phyloP scores from a whole-genome alignment of 164 flowering plant genomes.

The Umbellularia californica region DNA sequence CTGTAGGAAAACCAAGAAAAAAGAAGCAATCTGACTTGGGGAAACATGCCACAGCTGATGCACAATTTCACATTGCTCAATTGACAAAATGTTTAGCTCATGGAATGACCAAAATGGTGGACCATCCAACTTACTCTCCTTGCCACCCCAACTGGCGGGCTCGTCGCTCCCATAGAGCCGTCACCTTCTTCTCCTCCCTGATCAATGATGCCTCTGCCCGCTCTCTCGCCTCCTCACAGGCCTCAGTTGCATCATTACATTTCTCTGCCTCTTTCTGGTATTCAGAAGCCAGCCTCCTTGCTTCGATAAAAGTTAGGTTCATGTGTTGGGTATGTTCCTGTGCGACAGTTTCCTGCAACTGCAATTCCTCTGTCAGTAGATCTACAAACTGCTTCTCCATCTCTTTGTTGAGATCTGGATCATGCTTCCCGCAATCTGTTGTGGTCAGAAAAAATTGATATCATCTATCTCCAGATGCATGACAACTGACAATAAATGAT shows the following conservation, averaged over 20 bases:
- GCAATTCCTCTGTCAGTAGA: slow-evolving; percentile 75
- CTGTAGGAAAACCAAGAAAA: not conserved
- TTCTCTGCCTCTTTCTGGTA: slow-evolving; percentile 87
- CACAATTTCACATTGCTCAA: not conserved
- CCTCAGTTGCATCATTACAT: slow-evolving; percentile 87
- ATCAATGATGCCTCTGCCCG: slow-evolving; percentile 51
- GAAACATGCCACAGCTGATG: not conserved
- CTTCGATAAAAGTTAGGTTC: slow-evolving; percentile 68
- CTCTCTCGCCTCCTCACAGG: slow-evolving; percentile 84
- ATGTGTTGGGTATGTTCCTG: slow-evolving; percentile 57
- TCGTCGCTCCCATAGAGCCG: slow-evolving; percentile 66
- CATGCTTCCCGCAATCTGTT: slow-evolving; percentile 77
- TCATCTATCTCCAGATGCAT: not conserved
- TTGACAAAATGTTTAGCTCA: not conserved
- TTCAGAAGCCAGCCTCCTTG: slow-evolving; percentile 70
- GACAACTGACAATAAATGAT: not conserved
- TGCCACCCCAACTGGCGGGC: slow-evolving; percentile 80
- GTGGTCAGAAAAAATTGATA: not conserved
- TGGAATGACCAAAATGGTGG: not conserved
- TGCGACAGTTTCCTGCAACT: slow-evolving; percentile 62
- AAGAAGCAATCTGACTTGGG: not conserved
- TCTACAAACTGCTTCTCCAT: slow-evolving; percentile 89
- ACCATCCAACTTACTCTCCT: slow-evolving; percentile 32
- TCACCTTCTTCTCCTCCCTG: slow-evolving; percentile 78
- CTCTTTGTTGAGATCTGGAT: slow-evolving; percentile 79